phyloP scores from a whole-genome alignment of 2,329 filamentous ascomycete species.

The Arachnopeziza araneosa region DNA sequence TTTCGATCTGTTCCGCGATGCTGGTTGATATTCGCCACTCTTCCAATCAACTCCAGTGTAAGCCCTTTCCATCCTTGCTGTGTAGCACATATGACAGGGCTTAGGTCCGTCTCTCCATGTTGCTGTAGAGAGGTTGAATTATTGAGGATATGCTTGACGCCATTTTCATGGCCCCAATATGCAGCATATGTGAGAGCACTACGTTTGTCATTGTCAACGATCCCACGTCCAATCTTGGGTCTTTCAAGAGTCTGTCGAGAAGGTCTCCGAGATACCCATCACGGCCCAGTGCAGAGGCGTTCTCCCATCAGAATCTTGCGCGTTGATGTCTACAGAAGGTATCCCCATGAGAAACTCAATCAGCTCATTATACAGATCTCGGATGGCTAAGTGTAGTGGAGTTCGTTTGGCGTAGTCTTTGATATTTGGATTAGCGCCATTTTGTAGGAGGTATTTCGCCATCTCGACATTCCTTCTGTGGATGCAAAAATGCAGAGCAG shows the following conservation, averaged over 20 bases:
- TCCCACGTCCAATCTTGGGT: background rate
- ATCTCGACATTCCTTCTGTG: background rate
- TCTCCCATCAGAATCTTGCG: background rate
- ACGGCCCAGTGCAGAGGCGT: background rate
- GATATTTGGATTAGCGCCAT: background rate
- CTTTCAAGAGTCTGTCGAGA: background rate
- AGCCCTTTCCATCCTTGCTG: background rate
- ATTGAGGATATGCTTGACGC: conserved; percentile 6
- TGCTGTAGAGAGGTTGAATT: conserved; percentile 4
- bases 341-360: background rate
- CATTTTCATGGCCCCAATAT: conserved; percentile 1
- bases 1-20: background rate
- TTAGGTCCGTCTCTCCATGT: background rate
- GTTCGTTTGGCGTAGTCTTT: conserved; percentile 3
- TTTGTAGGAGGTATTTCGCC: background rate
- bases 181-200: conserved; percentile 1
- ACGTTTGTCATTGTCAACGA: background rate
- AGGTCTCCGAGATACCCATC: background rate
- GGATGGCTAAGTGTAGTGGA: conserved; percentile 4
- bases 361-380: background rate
- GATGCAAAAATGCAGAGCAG: background rate
- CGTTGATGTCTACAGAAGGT: background rate
- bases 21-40: conserved; percentile 1
- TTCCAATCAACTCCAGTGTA: conserved; percentile 9
- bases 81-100: background rate